Base-by-base conservation (phyloP, 495 filamentous ascomycete genomes). In the Penicillium samsonianum region DNA sequence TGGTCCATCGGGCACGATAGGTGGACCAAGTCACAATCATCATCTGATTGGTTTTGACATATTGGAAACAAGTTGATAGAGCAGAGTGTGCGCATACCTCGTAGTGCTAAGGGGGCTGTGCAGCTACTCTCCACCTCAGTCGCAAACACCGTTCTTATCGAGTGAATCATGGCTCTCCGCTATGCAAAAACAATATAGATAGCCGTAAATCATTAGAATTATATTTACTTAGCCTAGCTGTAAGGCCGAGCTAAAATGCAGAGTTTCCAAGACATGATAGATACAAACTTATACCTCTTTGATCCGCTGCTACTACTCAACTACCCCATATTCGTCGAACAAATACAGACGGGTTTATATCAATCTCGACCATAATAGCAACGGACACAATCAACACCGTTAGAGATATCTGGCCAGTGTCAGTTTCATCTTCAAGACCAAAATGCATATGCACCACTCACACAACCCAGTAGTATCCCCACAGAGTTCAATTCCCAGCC, bases 401-500 rank as follows among this genome's bases (percentile, higher is more conserved):
- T 43, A 72, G 19, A 35, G 62, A 58, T 16, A 73, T 61, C 72
- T 74, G 5, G 31, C 62, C 35, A 7, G 20, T 16, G 11, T 56
- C 20, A 54, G 51, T 8, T 5, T 45, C 20, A 30, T 7, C 19
- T 8, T 5, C 17, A n/a, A 44, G 6, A 0, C 35, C n/a, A 41
- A 8, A 16, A 10, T 38, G 5, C 5, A 31, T 19, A 31, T 23
- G 20, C 11, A n/a, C 11, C 22, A 77, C 84, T 76, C 56, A 87
- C 84, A 50, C 73, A 25, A 37, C 79, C 69, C 26, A 82, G 66
- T 38, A 78, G 61, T 14, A 78, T 50, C 23, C 77, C 80, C 35
- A 90, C 75, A 7, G 68, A 66, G 59, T 80, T 70, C 23, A 90
- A 58, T 65, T 91, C 90, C 78, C 83, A 87, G 0, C 88, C 88